Percentiles rank a stretch among this genome's conserved stretches.
Evolutionary conservation across 225 moss, liverwort and hornwort genomes (phyloP).

Genomic region (Physcomitrium patens): DNA sequence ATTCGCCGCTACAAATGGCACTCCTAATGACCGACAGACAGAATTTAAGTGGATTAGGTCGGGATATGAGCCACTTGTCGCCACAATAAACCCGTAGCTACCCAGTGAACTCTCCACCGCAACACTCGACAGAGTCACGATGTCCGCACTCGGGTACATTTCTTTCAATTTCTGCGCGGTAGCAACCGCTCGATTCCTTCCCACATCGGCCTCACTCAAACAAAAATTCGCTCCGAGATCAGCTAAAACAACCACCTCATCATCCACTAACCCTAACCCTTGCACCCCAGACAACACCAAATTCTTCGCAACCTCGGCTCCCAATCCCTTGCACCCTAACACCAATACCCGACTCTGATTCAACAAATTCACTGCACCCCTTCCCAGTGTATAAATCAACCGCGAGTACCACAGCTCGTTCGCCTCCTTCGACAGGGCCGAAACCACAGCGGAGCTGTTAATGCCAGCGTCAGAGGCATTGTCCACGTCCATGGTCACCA

Average conservation of each 20-base stretch:
- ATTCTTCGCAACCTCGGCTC: conserved; percentile 95
- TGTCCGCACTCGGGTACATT: conserved; percentile 62
- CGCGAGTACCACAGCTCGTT: conserved; percentile 60
- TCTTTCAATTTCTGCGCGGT: conserved; percentile 85
- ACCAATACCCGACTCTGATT: conserved; percentile 58
- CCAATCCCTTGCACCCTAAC: conserved; percentile 82
- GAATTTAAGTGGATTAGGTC: conserved; percentile 72
- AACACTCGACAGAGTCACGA: conserved; percentile 61
- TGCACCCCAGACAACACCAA: conserved; percentile 78
- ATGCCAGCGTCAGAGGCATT: conserved; percentile 48
- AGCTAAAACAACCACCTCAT: conserved; percentile 64
- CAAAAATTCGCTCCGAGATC: conserved; percentile 91
- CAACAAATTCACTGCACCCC: conserved; percentile 43
- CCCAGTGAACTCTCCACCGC: conserved; percentile 66
- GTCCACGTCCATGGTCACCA: conserved; percentile 78
- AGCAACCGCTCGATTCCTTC: conserved; percentile 74
- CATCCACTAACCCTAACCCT: conserved; percentile 92
- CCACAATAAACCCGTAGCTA: conserved; percentile 77
- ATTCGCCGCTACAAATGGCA: conserved; percentile 73
- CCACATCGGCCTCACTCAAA: conserved; percentile 72
- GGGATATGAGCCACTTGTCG: conserved; percentile 59
- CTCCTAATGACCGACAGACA: conserved; percentile 76
- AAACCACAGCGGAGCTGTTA: conserved; percentile 22
- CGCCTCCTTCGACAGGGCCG: conserved; percentile 42
- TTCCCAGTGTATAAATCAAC: conserved; percentile 52